Evolutionary conservation across 78 protist species (phyloP), one percentile per base, ranked within the genome.

Genomic region (Dictyostelium firmibasis): DNA sequence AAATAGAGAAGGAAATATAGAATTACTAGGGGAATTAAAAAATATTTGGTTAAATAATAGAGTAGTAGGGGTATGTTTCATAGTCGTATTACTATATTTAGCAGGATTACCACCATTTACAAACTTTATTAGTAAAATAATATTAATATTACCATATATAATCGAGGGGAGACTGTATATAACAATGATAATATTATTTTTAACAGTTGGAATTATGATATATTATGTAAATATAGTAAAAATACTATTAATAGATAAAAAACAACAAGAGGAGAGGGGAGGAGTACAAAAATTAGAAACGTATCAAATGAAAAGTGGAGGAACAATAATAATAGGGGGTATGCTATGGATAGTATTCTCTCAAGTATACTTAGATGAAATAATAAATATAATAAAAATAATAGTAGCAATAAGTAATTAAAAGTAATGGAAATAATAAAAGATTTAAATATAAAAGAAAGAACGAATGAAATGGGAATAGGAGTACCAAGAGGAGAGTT

Each of bases 31-130:
- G 25, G 75, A 67, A 67, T 67, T 67, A 67, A 2, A 14, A 67
- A 67, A 67, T 7, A 67, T 67, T 27, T 67, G 75, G 75, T 23
- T 67, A 23, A 67, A 67, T 67, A 67, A 67, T 25, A 20, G 7
- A 67, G 7, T 10, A 67, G 2, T 67, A 67, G 35, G 75, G 0
- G 35, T 25, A 67, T 23, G 20, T 23, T 25, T 67, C 0, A 67
- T 67, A 3, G 0, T 67, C 20, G 13, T 25, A 67, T 67, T 67
- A 67, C 4, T 67, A 25, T 67, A n/a, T 25, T 67, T 67, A 67
- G 75, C 75, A 67, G 75, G 75, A 67, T 67, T 67, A 67, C 75
- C 75, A 9, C 75, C 75, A 67, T 67, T 67, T 67, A 67, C 35
- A 23, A 67, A 27, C 25, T 67, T 67, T 25, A 67, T 67, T 27